Conservation (phyloP, 805 yeast genomes). For the Spathaspora passalidarum region DNA sequence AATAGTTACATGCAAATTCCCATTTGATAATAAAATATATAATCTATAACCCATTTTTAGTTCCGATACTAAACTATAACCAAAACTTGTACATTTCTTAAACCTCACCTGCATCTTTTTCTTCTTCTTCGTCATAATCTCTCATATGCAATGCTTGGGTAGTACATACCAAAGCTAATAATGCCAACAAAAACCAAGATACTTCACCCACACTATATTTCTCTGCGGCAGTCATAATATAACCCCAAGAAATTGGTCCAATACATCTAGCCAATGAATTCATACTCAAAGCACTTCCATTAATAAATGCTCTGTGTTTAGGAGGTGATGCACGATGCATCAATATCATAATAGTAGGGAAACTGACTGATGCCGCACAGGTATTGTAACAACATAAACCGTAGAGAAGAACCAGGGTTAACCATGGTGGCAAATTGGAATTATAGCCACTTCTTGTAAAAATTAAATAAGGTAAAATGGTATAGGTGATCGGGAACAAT, state of each 20-base stretch:
- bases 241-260: conserved; percentile 60
- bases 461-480: conserved; percentile 46
- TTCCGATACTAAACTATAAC: background rate
- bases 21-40: background rate
- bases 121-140: conserved; percentile 27
- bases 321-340: conserved; percentile 54
- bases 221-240: conserved; percentile 29
- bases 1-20: too few relatives aligned
- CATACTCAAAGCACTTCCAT: conserved; percentile 53
- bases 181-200: conserved; percentile 30
- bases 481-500: conserved; percentile 45
- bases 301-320: conserved; percentile 55
- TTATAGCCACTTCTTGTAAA: conserved; percentile 38
- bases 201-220: conserved; percentile 20
- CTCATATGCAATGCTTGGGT: conserved; percentile 22
- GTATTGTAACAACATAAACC: conserved; percentile 22
- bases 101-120: conserved; percentile 7
- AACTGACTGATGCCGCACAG: conserved; percentile 44
- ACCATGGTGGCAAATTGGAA: conserved; percentile 21
- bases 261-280: conserved; percentile 53
- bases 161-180: conserved; percentile 17
- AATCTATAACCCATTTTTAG: background rate
- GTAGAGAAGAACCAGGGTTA: conserved; percentile 24
- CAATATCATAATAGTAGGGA: conserved; percentile 52
- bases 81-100: background rate